A percentile compares a stretch with the other conserved stretches of the same genome.
These are phyloP conservation scores for Lactarius vividus DNA, from an alignment of 768 basidiomycete species.

Conservation along the genomic window DNA sequence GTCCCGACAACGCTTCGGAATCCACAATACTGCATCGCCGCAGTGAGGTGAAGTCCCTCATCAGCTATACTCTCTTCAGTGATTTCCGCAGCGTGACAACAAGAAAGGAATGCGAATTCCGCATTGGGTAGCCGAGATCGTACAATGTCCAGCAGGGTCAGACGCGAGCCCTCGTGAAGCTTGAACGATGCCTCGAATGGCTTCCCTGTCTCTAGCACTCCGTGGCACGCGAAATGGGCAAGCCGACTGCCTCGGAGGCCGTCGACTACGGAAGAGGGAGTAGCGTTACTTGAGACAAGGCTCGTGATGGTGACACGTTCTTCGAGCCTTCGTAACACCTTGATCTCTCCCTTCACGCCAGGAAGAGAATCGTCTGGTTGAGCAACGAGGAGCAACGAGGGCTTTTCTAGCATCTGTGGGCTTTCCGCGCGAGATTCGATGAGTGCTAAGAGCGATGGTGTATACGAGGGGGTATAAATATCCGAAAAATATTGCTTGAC, in stretches of 20 bases:
- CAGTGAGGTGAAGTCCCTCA: slow-evolving; percentile 23
- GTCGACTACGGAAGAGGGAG: not conserved
- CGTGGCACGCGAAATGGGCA: slow-evolving; percentile 17
- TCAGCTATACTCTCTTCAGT: not conserved
- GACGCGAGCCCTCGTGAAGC: not conserved
- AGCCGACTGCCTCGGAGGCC: not conserved
- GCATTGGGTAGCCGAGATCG: not conserved
- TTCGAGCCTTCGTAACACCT: not conserved
- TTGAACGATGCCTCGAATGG: slow-evolving; percentile 8
- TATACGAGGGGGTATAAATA: too few relatives aligned
- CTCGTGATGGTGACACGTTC: not conserved
- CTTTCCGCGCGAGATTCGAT: not conserved
- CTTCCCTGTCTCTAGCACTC: not conserved
- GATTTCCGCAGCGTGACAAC: slow-evolving; percentile 11
- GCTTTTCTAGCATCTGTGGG: not conserved
- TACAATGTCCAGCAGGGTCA: slow-evolving; percentile 11
- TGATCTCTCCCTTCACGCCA: slow-evolving; percentile 2
- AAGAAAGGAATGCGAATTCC: slow-evolving; percentile 18
- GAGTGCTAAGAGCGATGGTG: not conserved
- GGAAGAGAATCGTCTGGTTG: slow-evolving; percentile 6
- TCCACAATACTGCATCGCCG: slow-evolving; percentile 24
- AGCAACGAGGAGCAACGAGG: slow-evolving; percentile 6
- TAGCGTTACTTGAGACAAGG: not conserved
- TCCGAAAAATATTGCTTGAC: too few relatives aligned
- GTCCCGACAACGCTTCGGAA: slow-evolving; percentile 7